phyloP scores from a whole-genome alignment of 805 yeast genomes.

The Metschnikowia borealis region DNA sequence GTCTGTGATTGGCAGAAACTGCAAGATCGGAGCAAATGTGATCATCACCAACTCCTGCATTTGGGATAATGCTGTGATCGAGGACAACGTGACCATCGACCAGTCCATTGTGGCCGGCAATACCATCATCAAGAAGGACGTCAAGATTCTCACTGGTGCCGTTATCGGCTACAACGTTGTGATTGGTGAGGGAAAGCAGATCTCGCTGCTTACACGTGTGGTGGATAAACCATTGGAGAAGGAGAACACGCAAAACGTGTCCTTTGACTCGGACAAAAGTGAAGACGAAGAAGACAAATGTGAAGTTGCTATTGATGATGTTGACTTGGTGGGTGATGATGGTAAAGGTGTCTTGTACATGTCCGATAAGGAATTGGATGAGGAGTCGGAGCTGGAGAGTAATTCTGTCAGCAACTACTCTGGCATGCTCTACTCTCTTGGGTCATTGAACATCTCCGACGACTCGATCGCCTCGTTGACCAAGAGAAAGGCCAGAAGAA shows the following conservation, averaged over 20 bases:
- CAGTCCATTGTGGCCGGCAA: constrained; percentile 69
- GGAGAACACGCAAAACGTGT: constrained; percentile 26
- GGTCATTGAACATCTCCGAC: constrained; percentile 50
- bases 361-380: constrained; percentile 39
- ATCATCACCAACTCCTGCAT: constrained; percentile 69
- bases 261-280: constrained; percentile 38
- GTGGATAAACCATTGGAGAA: constrained; percentile 44
- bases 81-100: constrained; percentile 54
- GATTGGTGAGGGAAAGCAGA: constrained; percentile 50
- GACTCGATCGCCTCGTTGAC: constrained; percentile 54
- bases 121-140: constrained; percentile 52
- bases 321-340: constrained; percentile 42
- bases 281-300: constrained; percentile 26
- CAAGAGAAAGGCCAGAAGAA: constrained; percentile 41
- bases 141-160: constrained; percentile 59
- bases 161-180: constrained; percentile 75
- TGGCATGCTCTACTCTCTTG: constrained; percentile 46
- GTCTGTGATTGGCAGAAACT: constrained; percentile 81
- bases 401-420: constrained; percentile 34
- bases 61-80: constrained; percentile 79
- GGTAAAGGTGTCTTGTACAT: constrained; percentile 50
- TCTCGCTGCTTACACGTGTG: constrained; percentile 51
- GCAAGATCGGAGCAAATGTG: constrained; percentile 79
- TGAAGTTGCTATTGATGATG: constrained; percentile 10
- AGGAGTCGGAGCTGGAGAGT: constrained; percentile 35